Base-by-base conservation (phyloP, 106 monocot species). In the Dendrobium chrysotoxum region DNA sequence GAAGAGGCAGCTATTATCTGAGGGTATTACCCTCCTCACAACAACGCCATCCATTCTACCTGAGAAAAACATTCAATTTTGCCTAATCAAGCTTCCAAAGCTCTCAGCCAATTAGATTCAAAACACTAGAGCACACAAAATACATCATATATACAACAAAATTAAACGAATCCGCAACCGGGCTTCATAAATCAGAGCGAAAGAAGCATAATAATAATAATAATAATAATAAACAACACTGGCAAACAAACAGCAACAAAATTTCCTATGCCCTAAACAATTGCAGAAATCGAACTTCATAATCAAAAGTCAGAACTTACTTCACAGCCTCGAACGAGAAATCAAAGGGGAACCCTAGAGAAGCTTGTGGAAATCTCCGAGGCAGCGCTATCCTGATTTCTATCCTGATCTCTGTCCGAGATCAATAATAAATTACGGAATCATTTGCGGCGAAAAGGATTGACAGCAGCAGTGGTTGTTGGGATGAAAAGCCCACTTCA, bases 1-100 rank as follows among this genome's bases (percentile, higher is more conserved):
- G 83, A 99, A 95, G 54, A 99, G 99, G 74, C 95, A 99, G 73
- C 99, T 99, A 84, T 99, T 99, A 61, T 99, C 99, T 3, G 99
- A 93, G n/a, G 99, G 99, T 25, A 99, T 95, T 11, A 95, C 99
- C 87, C 95, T 87, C 80, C 99, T 91, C 28, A 91, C 91, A 50
- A 95, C 85, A n/a, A 87, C 53, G 17, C 93, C 93, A 47, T 95
- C 99, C 99, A 99, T 99, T 0, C 46, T 46, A 71, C 85, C 79
- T 79, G 40, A 46, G 26, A 45, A 47, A 47, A 74, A 74, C 11
- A 28, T 38, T 28, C 71, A 35, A 65, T 26, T 28, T 23, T 1
- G 5, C 25, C 64, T 65, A 9, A 25, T 25, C 64, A 65, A 23
- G 64, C n/a, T 26, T 8, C 64, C 25, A 64, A 64, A 65, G 5